These are phyloP conservation scores for Alternaria triticimaculans DNA, from an alignment of 2,329 filamentous ascomycete genomes.

Conservation along the genomic window DNA sequence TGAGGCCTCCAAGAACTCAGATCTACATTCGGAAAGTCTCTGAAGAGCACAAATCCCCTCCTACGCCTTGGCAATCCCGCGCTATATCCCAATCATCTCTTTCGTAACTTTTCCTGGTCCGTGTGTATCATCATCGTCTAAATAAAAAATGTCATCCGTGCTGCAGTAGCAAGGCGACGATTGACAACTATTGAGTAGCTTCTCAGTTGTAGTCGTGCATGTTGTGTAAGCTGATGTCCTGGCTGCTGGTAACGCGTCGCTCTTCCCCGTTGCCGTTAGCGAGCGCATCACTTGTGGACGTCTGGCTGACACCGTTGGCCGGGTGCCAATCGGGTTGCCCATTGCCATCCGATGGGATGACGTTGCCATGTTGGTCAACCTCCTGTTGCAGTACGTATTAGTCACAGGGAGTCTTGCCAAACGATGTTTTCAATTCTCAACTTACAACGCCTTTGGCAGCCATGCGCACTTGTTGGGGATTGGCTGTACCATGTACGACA, in stretches of 20 bases:
- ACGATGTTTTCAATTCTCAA: neutral
- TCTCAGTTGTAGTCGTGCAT: conserved; percentile 48
- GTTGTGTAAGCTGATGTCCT: conserved; percentile 70
- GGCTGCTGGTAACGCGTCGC: conserved; percentile 51
- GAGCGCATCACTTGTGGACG: conserved; percentile 22
- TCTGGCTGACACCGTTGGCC: conserved; percentile 26
- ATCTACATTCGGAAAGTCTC: neutral
- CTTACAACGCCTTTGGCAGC: conserved; percentile 65
- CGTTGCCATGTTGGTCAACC: conserved; percentile 62
- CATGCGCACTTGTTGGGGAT: conserved; percentile 66
- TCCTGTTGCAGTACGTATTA: conserved; percentile 36
- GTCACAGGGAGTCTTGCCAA: neutral
- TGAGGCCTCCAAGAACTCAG: neutral
- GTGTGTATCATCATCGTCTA: conserved; percentile 3
- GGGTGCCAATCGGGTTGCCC: conserved; percentile 35
- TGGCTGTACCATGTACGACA: conserved; percentile 67
- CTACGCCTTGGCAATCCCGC: neutral
- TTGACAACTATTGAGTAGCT: neutral
- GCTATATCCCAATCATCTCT: conserved; percentile 1
- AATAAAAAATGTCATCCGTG: neutral
- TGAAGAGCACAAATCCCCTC: neutral
- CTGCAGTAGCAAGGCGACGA: neutral
- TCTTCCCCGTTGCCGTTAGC: conserved; percentile 29
- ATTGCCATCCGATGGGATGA: conserved; percentile 58
- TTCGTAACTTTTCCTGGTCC: conserved; percentile 8